Percentiles rank a stretch among this genome's conserved stretches.
Conservation (phyloP, 2,329 filamentous ascomycete species). For the Colletotrichum liriopes region DNA sequence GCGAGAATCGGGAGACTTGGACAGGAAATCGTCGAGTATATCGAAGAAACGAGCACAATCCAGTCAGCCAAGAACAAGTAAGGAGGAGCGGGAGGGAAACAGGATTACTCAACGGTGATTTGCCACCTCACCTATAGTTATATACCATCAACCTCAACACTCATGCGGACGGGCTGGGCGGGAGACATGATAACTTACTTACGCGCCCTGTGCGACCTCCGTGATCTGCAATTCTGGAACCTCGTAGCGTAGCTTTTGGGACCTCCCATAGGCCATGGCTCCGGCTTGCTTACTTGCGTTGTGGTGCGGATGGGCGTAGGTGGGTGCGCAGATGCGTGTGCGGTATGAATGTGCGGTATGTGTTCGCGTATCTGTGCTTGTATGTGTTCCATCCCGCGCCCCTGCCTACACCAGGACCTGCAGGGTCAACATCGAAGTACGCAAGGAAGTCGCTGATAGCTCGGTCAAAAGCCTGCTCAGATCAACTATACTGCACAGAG, state of each 20-base stretch:
- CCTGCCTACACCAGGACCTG: slow-evolving; percentile 13
- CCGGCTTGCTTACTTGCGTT: neutral
- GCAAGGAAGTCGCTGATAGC: neutral
- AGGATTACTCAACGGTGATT: slow-evolving; percentile 2
- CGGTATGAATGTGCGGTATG: neutral
- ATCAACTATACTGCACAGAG: neutral
- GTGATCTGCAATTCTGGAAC: slow-evolving; percentile 12
- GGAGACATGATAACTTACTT: neutral
- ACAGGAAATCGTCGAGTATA: neutral
- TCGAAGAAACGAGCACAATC: neutral
- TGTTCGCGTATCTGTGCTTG: too few relatives aligned
- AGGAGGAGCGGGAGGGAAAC: too few relatives aligned
- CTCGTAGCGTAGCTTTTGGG: neutral
- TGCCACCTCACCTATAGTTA: slow-evolving; percentile 34
- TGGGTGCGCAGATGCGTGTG: slow-evolving; percentile 1
- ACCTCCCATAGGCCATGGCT: neutral
- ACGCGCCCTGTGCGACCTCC: slow-evolving; percentile 13
- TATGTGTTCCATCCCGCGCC: slow-evolving; percentile 15
- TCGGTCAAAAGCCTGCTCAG: neutral
- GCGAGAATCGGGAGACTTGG: too few relatives aligned
- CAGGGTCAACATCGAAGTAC: neutral
- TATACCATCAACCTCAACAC: slow-evolving; percentile 22
- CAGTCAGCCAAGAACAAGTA: neutral
- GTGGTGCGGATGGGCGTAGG: neutral
- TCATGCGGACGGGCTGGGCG: neutral